Evolutionary conservation across 2,329 filamentous ascomycete species (phyloP).

Genomic region (Dendrostoma leiphaemia): DNA sequence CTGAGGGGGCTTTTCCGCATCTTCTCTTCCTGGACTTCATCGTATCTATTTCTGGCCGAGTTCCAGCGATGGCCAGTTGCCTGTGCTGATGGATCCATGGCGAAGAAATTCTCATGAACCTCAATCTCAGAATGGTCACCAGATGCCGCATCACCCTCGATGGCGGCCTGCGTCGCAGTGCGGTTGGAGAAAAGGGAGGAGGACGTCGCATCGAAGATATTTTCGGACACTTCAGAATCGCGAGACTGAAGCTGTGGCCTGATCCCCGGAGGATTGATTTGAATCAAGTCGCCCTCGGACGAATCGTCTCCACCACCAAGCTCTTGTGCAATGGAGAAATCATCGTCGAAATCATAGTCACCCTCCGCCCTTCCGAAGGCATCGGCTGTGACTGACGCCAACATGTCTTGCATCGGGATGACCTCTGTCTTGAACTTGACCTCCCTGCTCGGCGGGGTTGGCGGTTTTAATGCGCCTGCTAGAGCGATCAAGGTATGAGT

Average conservation of each 20-base stretch:
- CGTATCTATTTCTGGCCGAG: slow-evolving; percentile 72
- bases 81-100: slow-evolving; percentile 56
- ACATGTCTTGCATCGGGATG: slow-evolving; percentile 81
- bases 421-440: slow-evolving; percentile 85
- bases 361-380: slow-evolving; percentile 66
- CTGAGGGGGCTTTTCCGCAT: slow-evolving; percentile 69
- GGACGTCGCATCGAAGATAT: slow-evolving; percentile 44
- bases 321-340: slow-evolving; percentile 55
- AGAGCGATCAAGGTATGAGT: slow-evolving; percentile 86
- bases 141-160: slow-evolving; percentile 9
- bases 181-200: slow-evolving; percentile 38
- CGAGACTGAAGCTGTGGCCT: slow-evolving; percentile 38
- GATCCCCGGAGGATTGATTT: slow-evolving; percentile 32
- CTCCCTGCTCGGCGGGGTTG: slow-evolving; percentile 76
- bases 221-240: slow-evolving; percentile 45
- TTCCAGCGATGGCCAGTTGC: slow-evolving; percentile 78
- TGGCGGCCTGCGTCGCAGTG: slow-evolving; percentile 37
- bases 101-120: slow-evolving; percentile 79
- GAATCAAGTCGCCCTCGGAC: slow-evolving; percentile 31
- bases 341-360: slow-evolving; percentile 62
- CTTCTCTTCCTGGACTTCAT: slow-evolving; percentile 59
- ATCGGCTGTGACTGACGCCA: slow-evolving; percentile 87
- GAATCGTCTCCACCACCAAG: slow-evolving; percentile 42
- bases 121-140: slow-evolving; percentile 11
- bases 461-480: slow-evolving; percentile 77